Percentiles rank a stretch among this genome's conserved stretches.
Evolutionary conservation across 805 yeast genomes (phyloP).

Genomic region (Phaffomyces thermotolerans): DNA sequence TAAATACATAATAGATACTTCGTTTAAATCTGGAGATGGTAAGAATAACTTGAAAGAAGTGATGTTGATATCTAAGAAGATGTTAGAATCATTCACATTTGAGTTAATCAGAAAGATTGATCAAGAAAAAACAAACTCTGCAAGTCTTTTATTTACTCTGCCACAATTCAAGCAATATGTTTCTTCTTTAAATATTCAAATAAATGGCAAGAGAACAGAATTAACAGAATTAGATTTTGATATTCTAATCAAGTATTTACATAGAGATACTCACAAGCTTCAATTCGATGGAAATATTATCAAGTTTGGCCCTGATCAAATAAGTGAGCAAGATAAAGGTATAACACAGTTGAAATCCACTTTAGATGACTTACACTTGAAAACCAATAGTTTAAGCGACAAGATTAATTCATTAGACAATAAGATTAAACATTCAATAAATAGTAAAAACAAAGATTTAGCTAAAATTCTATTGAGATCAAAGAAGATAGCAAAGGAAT

Average conservation of each 20-base stretch:
- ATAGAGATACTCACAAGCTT: constrained; percentile 16
- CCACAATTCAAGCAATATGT: constrained; percentile 10
- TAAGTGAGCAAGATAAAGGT: constrained; percentile 29
- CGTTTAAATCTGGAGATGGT: constrained; percentile 15
- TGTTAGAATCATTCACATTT: constrained; percentile 12
- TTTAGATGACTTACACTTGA: constrained; percentile 15
- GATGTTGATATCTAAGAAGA: constrained; percentile 14
- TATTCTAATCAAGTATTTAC: constrained; percentile 15
- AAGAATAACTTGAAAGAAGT: constrained; percentile 14
- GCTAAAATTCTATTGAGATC: constrained; percentile 29
- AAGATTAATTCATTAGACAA: constrained; percentile 14
- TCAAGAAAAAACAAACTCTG: not conserved
- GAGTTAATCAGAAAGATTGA: constrained; percentile 6
- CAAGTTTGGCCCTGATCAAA: constrained; percentile 15
- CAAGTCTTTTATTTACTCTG: constrained; percentile 11
- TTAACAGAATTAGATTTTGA: constrained; percentile 18
- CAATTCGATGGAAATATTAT: constrained; percentile 13
- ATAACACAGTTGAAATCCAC: constrained; percentile 28
- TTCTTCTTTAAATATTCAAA: not conserved
- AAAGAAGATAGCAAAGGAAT: constrained; percentile 28
- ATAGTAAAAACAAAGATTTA: constrained; percentile 20
- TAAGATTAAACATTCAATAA: constrained; percentile 18
- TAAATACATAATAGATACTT: constrained; percentile 17
- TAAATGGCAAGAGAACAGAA: not conserved
- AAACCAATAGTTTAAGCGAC: constrained; percentile 17